Conservation (phyloP, 2,329 filamentous ascomycete genomes). For the Fonsecaea nubica region DNA sequence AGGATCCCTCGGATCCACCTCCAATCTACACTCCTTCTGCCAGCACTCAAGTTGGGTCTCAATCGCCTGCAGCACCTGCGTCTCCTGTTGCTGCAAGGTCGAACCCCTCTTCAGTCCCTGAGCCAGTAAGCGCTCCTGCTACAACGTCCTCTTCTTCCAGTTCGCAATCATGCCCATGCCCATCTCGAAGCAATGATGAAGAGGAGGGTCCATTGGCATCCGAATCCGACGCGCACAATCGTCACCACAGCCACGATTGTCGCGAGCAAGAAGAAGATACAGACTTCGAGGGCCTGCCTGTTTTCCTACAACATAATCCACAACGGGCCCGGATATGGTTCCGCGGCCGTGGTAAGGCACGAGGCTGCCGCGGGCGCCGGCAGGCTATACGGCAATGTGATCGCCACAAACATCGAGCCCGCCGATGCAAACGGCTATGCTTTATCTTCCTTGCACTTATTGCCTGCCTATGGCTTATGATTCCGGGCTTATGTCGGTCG, state of each 20-base stretch:
- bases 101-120: conserved; percentile 9
- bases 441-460: conserved; percentile 30
- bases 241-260: conserved; percentile 6
- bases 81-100: conserved; percentile 29
- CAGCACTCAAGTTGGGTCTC: conserved; percentile 21
- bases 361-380: conserved; percentile 25
- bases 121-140: conserved; percentile 34
- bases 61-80: conserved; percentile 19
- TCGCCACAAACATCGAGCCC: conserved; percentile 27
- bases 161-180: conserved; percentile 13
- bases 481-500: conserved; percentile 34
- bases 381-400: conserved; percentile 3
- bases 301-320: conserved; percentile 11
- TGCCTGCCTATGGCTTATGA: conserved; percentile 34
- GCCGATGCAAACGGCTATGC: conserved; percentile 29
- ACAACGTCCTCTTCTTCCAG: conserved; percentile 17
- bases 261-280: conserved; percentile 15
- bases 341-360: conserved; percentile 11
- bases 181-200: conserved; percentile 24
- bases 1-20: conserved; percentile 35
- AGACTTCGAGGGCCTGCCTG: conserved; percentile 6
- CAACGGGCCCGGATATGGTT: conserved; percentile 18
- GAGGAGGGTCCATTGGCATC: conserved; percentile 25
- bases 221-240: conserved; percentile 21
- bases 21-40: conserved; percentile 36